A percentile compares a stretch with the other conserved stretches of the same genome.
Evolutionary conservation across 805 yeast species (phyloP).

Genomic region (Jamesozyma spencerorum): DNA sequence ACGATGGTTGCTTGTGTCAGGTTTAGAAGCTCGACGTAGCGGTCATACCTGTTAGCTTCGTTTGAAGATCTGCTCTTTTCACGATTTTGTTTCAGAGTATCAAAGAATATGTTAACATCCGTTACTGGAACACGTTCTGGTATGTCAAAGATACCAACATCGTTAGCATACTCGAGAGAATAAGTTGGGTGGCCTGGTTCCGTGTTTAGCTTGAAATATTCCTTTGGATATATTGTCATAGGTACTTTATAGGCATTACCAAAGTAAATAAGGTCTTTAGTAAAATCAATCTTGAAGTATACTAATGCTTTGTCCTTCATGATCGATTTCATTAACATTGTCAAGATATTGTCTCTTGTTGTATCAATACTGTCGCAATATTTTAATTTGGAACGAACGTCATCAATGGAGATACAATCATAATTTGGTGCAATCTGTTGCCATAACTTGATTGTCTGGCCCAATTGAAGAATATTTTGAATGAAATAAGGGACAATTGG

Average conservation of each 20-base stretch:
- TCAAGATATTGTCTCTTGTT: conserved; percentile 21
- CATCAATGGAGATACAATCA: conserved; percentile 22
- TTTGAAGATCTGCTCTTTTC: conserved; percentile 1
- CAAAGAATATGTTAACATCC: conserved; percentile 12
- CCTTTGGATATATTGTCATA: conserved; percentile 11
- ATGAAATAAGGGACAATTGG: conserved; percentile 5
- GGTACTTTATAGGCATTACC: conserved; percentile 20
- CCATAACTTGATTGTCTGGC: conserved; percentile 21
- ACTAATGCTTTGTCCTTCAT: conserved; percentile 20
- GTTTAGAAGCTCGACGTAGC: neutral
- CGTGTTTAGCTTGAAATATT: conserved; percentile 1
- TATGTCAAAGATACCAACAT: conserved; percentile 17
- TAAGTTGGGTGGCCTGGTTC: neutral
- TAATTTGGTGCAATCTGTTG: conserved; percentile 21
- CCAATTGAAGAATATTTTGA: conserved; percentile 10
- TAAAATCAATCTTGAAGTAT: conserved; percentile 25
- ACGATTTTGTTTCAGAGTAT: conserved; percentile 10
- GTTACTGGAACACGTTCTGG: conserved; percentile 9
- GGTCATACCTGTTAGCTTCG: neutral
- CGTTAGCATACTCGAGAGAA: conserved; percentile 18
- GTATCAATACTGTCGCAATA: conserved; percentile 4
- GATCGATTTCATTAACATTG: conserved; percentile 23
- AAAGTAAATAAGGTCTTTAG: conserved; percentile 20
- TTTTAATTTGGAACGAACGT: conserved; percentile 14
- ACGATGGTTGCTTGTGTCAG: neutral